Base-by-base conservation (phyloP, 805 yeast species). In the Komagataella kurtzmanii region DNA sequence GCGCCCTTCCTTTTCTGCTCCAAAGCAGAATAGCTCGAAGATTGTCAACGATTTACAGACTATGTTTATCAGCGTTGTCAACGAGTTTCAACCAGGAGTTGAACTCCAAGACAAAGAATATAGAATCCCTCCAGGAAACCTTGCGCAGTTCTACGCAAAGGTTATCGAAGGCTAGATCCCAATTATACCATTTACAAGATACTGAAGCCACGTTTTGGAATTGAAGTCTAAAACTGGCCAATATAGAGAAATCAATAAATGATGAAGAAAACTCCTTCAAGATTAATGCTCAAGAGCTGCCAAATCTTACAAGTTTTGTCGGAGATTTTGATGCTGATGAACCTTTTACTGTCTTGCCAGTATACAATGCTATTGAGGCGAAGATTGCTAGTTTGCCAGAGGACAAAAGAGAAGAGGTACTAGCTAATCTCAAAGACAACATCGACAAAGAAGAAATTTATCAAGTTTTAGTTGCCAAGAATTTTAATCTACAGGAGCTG, bases 261-360 rank as follows among this genome's bases (percentile, higher is more conserved):
- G 84, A 79, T 49, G 90, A 85, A 56, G 82, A 83, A 54, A 66
- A 67, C 18, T 70, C 73, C 52, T 85, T 84, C 64, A 61, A 70
- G 43, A 50, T 44, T n/a, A 68, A 71, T 48, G 68, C 65, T 48
- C 63, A 65, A 1, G 59, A 60, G 45, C 54, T 67, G 24, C 62
- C 67, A n/a, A 30, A 59, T 56, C 46, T 65, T 61, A 65, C 69
- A 59, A 60, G 63, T 57, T 73, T 65, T 54, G 76, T 76, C 21
- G 83, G 81, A 23, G 80, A 75, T 52, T 83, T 80, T 59, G 91
- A 85, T 65, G 91, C 96, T 0, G 97, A 90, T 66, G 91, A 87
- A 61, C 96, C 97, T n/a, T 91, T 88, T 65, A 75, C 85, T 49
- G 76, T 88, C 8, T 72, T 76, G 60, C 72, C 79, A 6, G 71